Percentiles rank a stretch among this genome's conserved stretches.
Conservation (phyloP, 768 basidiomycete species). For the Boletus speciosus region DNA sequence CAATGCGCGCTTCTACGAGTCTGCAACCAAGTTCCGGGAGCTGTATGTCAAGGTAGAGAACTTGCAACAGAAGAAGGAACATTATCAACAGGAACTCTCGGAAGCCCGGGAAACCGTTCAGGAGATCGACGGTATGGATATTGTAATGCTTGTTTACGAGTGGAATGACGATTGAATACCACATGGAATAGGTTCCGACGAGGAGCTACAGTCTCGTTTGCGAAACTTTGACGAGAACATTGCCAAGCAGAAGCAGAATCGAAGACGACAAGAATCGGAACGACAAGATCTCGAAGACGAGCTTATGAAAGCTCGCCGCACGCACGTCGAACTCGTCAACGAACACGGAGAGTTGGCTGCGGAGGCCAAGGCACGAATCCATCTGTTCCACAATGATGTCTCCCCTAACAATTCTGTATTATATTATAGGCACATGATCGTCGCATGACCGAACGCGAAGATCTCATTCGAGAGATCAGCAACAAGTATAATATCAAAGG, state of each 20-base stretch:
- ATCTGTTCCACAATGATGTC: neutral
- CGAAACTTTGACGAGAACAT: slow-evolving; percentile 61
- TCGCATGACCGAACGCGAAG: slow-evolving; percentile 68
- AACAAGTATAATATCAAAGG: slow-evolving; percentile 70
- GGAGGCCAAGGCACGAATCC: slow-evolving; percentile 60
- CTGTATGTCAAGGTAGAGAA: slow-evolving; percentile 68
- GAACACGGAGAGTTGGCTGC: slow-evolving; percentile 68
- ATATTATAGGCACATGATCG: slow-evolving; percentile 63
- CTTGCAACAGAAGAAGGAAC: slow-evolving; percentile 58
- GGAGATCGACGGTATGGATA: slow-evolving; percentile 54
- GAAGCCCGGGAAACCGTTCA: slow-evolving; percentile 62
- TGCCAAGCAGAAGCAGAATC: slow-evolving; percentile 46
- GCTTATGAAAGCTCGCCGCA: slow-evolving; percentile 42
- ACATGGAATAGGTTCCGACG: slow-evolving; percentile 56
- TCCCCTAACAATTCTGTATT: neutral
- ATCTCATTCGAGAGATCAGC: slow-evolving; percentile 65
- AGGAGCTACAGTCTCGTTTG: slow-evolving; percentile 58
- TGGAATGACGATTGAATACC: neutral
- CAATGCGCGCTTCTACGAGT: slow-evolving; percentile 80
- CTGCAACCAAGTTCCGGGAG: slow-evolving; percentile 82
- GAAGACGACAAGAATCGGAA: slow-evolving; percentile 44
- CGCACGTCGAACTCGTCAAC: slow-evolving; percentile 54
- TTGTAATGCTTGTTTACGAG: neutral
- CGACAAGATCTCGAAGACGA: slow-evolving; percentile 64
- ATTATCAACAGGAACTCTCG: slow-evolving; percentile 57